These are phyloP conservation scores for Aspergillus neotritici DNA, from an alignment of 2,329 filamentous ascomycete species.

Conservation along the genomic window DNA sequence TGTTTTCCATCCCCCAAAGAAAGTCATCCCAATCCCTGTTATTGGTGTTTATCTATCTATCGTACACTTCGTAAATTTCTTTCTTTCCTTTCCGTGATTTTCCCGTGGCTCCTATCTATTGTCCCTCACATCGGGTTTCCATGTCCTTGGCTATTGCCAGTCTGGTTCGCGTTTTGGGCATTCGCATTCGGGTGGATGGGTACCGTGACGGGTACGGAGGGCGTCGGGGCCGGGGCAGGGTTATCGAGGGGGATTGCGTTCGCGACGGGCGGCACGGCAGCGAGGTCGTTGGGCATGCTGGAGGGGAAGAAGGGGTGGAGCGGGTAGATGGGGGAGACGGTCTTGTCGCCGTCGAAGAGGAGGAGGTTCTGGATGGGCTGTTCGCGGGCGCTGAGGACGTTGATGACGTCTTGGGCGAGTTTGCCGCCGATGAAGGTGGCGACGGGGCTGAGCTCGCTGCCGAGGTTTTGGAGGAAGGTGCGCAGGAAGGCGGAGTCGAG, in stretches of 20 bases:
- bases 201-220: not conserved
- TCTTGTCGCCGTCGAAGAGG: constrained; percentile 79
- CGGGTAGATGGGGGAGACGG: constrained; percentile 72
- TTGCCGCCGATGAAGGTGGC: constrained; percentile 84
- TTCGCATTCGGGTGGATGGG: no score
- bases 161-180: no score
- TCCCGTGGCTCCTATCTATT: no score
- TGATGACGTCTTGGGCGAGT: constrained; percentile 94
- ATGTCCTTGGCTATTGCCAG: no score
- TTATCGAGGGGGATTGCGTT: constrained; percentile 23
- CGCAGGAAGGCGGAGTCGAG: constrained; percentile 67
- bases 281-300: constrained; percentile 21
- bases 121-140: no score
- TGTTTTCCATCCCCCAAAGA: no score
- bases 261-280: constrained; percentile 24
- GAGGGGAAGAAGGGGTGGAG: constrained; percentile 62
- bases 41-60: constrained; percentile 3
- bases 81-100: not conserved
- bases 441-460: constrained; percentile 77
- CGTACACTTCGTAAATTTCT: constrained; percentile 10
- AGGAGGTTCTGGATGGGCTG: constrained; percentile 95
- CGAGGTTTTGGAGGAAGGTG: constrained; percentile 80
- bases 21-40: no score
- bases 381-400: constrained; percentile 82
- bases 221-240: not conserved